A percentile compares a stretch with the other conserved stretches of the same genome.
Conservation (phyloP, 805 yeast genomes). For the Ogataea populi-albae region DNA sequence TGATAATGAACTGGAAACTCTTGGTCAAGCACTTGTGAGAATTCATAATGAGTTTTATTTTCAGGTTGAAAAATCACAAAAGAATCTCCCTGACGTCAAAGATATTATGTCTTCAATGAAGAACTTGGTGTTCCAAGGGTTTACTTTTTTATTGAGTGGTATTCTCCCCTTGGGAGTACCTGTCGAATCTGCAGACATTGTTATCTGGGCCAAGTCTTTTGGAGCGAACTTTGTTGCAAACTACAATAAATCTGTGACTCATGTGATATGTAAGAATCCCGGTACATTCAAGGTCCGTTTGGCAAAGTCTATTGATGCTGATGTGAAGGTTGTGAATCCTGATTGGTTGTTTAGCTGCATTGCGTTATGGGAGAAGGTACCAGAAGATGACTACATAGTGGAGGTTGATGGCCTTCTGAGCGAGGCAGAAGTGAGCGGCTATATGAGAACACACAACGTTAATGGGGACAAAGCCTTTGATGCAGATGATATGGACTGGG, state of each 20-base stretch:
- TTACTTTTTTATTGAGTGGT: constrained; percentile 79
- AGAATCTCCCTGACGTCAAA: constrained; percentile 57
- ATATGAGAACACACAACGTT: constrained; percentile 33
- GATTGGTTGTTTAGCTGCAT: constrained; percentile 91
- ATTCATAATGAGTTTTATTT: constrained; percentile 70
- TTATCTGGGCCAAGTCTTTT: constrained; percentile 86
- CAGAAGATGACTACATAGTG: constrained; percentile 58
- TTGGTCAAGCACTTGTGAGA: constrained; percentile 58
- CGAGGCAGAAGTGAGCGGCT: constrained; percentile 45
- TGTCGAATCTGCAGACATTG: constrained; percentile 77
- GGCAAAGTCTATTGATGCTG: constrained; percentile 61
- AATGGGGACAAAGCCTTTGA: constrained; percentile 40
- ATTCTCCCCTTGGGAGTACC: constrained; percentile 81
- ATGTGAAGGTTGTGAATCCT: constrained; percentile 76
- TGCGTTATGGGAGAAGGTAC: constrained; percentile 69
- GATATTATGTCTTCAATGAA: constrained; percentile 76
- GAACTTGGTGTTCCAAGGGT: constrained; percentile 59
- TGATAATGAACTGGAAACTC: constrained; percentile 67
- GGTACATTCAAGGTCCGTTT: constrained; percentile 81
- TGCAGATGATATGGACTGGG: constrained; percentile 46
- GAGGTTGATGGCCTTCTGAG: constrained; percentile 46
- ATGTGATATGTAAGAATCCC: constrained; percentile 77
- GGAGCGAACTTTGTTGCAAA: constrained; percentile 83
- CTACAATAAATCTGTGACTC: constrained; percentile 73
- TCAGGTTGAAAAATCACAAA: constrained; percentile 35